Percentiles rank a stretch among this genome's conserved stretches.
Conservation (phyloP, 345 rosid genomes). For the Eucalyptus regnans region DNA sequence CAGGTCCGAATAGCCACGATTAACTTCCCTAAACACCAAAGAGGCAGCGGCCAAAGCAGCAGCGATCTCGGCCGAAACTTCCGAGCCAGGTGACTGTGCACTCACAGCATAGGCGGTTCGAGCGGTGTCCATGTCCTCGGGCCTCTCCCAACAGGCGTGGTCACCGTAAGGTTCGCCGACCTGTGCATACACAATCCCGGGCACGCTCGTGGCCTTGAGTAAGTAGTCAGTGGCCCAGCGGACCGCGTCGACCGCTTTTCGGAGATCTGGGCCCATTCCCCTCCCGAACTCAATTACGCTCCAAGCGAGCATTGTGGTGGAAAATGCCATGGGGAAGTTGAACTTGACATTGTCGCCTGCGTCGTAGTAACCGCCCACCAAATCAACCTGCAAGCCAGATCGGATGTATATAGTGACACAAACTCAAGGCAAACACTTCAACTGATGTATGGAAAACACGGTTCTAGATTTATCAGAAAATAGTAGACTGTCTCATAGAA, state of each 20-base stretch:
- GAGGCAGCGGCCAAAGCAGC: constrained; percentile 87
- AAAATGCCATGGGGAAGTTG: constrained; percentile 87
- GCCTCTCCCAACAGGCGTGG: constrained; percentile 85
- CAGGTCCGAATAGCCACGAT: constrained; percentile 25
- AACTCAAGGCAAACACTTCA: background rate
- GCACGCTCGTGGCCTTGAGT: constrained; percentile 58
- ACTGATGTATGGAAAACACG: background rate
- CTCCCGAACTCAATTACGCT: constrained; percentile 52
- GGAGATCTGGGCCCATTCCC: constrained; percentile 31
- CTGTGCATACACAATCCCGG: constrained; percentile 31
- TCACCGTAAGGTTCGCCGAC: constrained; percentile 57
- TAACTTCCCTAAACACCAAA: constrained; percentile 32
- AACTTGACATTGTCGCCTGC: constrained; percentile 92
- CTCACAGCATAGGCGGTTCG: constrained; percentile 54
- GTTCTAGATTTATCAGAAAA: background rate
- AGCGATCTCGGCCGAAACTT: constrained; percentile 73
- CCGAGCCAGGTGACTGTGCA: constrained; percentile 58
- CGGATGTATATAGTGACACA: background rate
- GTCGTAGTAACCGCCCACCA: constrained; percentile 90
- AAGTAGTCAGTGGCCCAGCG: constrained; percentile 79
- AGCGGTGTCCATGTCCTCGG: constrained; percentile 91
- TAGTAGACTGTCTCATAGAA: background rate
- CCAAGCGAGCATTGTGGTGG: constrained; percentile 77
- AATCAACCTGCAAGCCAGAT: constrained; percentile 36
- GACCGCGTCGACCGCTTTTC: constrained; percentile 37